Base-by-base conservation (phyloP, 2,329 filamentous ascomycete genomes). In the Penicillium sp. region DNA sequence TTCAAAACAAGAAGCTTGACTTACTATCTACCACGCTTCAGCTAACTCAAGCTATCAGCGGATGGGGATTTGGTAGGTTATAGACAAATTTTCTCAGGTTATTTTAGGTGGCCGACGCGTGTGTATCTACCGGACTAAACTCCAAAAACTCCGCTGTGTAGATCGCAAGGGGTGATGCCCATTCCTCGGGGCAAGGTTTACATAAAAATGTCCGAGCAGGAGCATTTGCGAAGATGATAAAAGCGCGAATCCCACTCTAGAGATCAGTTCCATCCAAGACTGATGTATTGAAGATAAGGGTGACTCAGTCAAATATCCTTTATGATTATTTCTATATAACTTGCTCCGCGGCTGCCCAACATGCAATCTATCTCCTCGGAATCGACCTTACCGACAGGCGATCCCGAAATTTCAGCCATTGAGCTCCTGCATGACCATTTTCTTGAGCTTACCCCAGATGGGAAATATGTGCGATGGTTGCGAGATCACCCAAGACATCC, bases 381-480 rank as follows among this genome's bases (percentile, higher is more conserved):
- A n/a, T 49, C 43, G 0, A 43, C 42, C 8, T 43, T 44, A 33
- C 39, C 35, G 13, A 41, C 54, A 13, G 54, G 59, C 19, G 59
- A 67, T 33, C 44, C 54, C 25, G 64, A 61, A 45, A 29, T 55
- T 19, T 61, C 56, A 4, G 21, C 61, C 23, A 53, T 59, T 6
- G 56, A 63, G 10, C 59, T 67, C 44, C 56, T 73, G 35, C 60
- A 58, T 45, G 57, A 68, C 21, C 63, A 68, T 47, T 57, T 60
- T 27, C 68, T 74, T 33, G 68, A 70, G 53, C 33, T 72, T 17
- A 69, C 71, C 29, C 53, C 67, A 0, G 70, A 73, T 59, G 69
- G 68, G 1, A 60, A 61, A 48, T 69, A 67, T 52, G 66, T 74
- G 39, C 68, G 70, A 57, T 74, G 71, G 71, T 57, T 60, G 10